These are phyloP conservation scores for Metschnikowia matae DNA, from an alignment of 805 yeast genomes.

Conservation along the genomic window DNA sequence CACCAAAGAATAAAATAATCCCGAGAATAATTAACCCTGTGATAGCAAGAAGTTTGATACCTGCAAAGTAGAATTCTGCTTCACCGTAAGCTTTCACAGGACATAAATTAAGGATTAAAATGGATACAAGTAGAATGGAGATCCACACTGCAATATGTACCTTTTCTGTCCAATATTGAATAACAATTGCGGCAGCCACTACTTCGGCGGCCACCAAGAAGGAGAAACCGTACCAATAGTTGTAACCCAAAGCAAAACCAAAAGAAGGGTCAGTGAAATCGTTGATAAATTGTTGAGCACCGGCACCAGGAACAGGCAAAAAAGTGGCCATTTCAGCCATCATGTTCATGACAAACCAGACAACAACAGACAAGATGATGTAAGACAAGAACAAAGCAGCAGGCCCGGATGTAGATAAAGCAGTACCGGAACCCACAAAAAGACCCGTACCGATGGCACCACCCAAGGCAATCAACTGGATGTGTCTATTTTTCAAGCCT, in stretches of 20 bases:
- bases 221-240: slow-evolving; percentile 20
- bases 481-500: slow-evolving; percentile 21
- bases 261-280: slow-evolving; percentile 18
- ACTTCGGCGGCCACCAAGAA: slow-evolving; percentile 19
- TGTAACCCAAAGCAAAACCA: slow-evolving; percentile 20
- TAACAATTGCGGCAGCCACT: slow-evolving; percentile 17
- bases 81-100: slow-evolving; percentile 18
- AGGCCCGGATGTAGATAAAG: slow-evolving; percentile 15
- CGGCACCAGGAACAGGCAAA: slow-evolving; percentile 21
- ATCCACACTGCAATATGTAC: slow-evolving; percentile 39
- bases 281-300: slow-evolving; percentile 18
- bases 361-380: slow-evolving; percentile 16
- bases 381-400: slow-evolving; percentile 19
- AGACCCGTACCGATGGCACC: slow-evolving; percentile 23
- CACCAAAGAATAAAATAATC: slow-evolving; percentile 19
- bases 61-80: slow-evolving; percentile 18
- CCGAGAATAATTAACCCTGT: slow-evolving; percentile 20
- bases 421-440: slow-evolving; percentile 19
- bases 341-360: slow-evolving; percentile 22
- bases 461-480: slow-evolving; percentile 21
- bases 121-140: slow-evolving; percentile 23
- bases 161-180: slow-evolving; percentile 19
- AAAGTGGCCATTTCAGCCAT: slow-evolving; percentile 21
- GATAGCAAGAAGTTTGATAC: slow-evolving; percentile 18
- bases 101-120: slow-evolving; percentile 14